A percentile compares a stretch with the other conserved stretches of the same genome.
Conservation (phyloP, 176 grass and related monocot species). For the Carex parvula region DNA sequence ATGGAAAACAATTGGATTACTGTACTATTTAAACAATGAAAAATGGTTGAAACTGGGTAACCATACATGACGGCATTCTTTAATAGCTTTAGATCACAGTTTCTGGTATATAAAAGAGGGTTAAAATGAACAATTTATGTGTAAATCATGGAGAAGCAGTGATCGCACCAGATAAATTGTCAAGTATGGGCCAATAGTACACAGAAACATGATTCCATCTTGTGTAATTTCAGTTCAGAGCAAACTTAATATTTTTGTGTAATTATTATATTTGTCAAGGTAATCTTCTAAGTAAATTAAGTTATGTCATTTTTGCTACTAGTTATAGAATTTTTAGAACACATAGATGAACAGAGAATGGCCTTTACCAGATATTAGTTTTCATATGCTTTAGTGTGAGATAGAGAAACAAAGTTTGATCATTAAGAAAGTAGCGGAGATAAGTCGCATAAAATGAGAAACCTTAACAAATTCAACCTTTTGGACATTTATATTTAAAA, state of each 20-base stretch:
- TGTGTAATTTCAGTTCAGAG: neutral
- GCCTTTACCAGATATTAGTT: neutral
- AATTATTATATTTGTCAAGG: neutral
- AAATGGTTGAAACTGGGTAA: neutral
- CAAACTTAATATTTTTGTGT: neutral
- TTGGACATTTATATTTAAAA: neutral
- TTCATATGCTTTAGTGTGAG: neutral
- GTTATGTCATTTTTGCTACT: neutral
- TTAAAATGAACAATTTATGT: neutral
- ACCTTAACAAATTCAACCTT: neutral
- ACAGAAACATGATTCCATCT: neutral
- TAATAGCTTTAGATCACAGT: neutral
- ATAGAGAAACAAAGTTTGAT: neutral
- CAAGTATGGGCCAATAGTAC: neutral
- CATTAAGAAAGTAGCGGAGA: neutral
- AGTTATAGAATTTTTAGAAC: neutral
- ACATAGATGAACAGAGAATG: neutral
- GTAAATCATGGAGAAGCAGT: neutral
- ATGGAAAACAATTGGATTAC: neutral
- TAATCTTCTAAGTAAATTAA: neutral
- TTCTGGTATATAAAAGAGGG: neutral
- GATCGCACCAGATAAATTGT: neutral
- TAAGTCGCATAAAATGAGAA: neutral
- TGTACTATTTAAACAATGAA: neutral
- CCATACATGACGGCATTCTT: neutral